A percentile compares a stretch with the other conserved stretches of the same genome.
These are phyloP conservation scores for Apiospora rasikravindrae DNA, from an alignment of 2,329 filamentous ascomycete genomes.

Conservation along the genomic window DNA sequence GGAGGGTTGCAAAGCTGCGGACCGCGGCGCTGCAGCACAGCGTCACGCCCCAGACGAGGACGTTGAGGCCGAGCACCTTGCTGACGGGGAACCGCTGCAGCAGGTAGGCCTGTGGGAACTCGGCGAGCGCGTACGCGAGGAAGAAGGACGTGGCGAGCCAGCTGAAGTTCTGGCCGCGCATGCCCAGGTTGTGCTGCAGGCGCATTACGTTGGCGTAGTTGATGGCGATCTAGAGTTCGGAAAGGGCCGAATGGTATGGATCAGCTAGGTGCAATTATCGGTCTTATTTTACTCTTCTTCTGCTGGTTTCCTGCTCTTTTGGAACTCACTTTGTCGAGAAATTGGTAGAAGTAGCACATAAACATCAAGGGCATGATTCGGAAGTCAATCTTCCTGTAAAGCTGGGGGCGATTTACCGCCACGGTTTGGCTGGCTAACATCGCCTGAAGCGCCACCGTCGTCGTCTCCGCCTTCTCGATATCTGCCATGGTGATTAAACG, in stretches of 20 bases:
- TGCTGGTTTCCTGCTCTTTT: no score
- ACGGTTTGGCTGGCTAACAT: neutral
- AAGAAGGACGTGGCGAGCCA: slow-evolving; percentile 68
- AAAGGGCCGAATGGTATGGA: no score
- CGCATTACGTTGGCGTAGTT: slow-evolving; percentile 73
- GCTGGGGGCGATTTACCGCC: slow-evolving; percentile 28
- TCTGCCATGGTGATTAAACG: neutral
- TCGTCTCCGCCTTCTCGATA: neutral
- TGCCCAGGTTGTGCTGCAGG: slow-evolving; percentile 56
- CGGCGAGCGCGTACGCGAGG: slow-evolving; percentile 63
- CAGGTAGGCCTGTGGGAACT: slow-evolving; percentile 65
- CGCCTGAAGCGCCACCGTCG: neutral
- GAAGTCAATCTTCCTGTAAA: slow-evolving; percentile 58
- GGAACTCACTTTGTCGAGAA: slow-evolving; percentile 63
- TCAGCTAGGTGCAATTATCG: neutral
- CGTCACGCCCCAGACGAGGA: slow-evolving; percentile 63
- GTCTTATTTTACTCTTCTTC: no score
- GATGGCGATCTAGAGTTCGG: neutral
- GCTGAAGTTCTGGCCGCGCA: slow-evolving; percentile 65
- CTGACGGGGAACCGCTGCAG: slow-evolving; percentile 65
- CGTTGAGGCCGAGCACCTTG: slow-evolving; percentile 65
- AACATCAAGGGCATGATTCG: slow-evolving; percentile 68
- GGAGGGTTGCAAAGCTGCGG: slow-evolving; percentile 62
- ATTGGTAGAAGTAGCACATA: slow-evolving; percentile 65
- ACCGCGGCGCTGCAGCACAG: slow-evolving; percentile 69